Percentiles rank a stretch among this genome's conserved stretches.
Conservation (phyloP, 129 eudicot genomes). For the Helianthus annuus region HanXRQr2.0-SUNRISE NC_035449.2:162301277-162301776, state of each 20-base stretch:
- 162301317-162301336: conserved; percentile 3
- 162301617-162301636: background rate
- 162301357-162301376: background rate
- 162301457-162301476: background rate
- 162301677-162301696: background rate
- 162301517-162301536: conserved; percentile 18
- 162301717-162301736: background rate
- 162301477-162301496: background rate
- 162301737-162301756: background rate
- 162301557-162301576: background rate
- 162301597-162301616: background rate
- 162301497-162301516: background rate
- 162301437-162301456: background rate
- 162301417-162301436: conserved; percentile 1
- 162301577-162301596: background rate
- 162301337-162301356: conserved; percentile 12
- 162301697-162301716: background rate
- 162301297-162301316: background rate
- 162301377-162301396: conserved; percentile 20
- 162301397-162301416: background rate
- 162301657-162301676: background rate
- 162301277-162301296: background rate
- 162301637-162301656: background rate
- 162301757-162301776: background rate
- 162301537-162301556: conserved; percentile 19